Base-by-base conservation (phyloP, 1,284 basidiomycete genomes). In the Cystobasidiaceae sp. region DNA sequence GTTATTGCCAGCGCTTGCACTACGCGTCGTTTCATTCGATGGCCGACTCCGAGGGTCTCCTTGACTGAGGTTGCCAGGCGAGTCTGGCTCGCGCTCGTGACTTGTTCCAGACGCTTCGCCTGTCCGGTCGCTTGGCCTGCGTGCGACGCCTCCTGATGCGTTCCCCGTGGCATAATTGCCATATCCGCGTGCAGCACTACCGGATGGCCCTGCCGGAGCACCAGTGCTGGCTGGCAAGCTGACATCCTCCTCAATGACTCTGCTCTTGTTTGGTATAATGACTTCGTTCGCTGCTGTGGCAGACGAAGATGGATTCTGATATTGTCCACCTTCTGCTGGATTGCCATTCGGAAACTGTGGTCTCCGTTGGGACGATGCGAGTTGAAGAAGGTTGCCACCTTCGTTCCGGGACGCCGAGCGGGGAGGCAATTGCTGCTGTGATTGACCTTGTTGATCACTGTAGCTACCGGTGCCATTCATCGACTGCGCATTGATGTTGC, bases 221-320 rank as follows among this genome's bases (percentile, higher is more conserved):
- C 15, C 44, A 28, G 39, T 56, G n/a, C n/a, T n/a, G 32, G 39
- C 54, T 17, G 61, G 61, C 27, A 64, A 27, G n/a, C 43, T 44
- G 41, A 64, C 55, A 23, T 92, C 90, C 76, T 97, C 94, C 75
- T 97, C 91, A 54, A 93, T 87, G 72, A 97, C 89, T 0, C 91
- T 93, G 74, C 87, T 89, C 80, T 96, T 97, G 77, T 88, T 91
- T 0, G 94, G 94, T 11, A 97, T 92, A 70, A 97, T 87, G 77
- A 94, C 85, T 49, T 82, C 80, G 61, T 78, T 79, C n/a, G 78
- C 21, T 85, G 17, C 61, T 30, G 65, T 55, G n/a, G n/a, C n/a
- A n/a, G n/a, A n/a, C n/a, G n/a, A n/a, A n/a, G n/a, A n/a, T n/a
- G n/a, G n/a, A 80, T 75, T 94, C 91, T 72, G 93, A 88, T 73